Evolutionary conservation across 1,284 basidiomycete genomes (phyloP), one percentile per base, ranked within the genome.

Genomic region (Heliocybe sulcata): DNA sequence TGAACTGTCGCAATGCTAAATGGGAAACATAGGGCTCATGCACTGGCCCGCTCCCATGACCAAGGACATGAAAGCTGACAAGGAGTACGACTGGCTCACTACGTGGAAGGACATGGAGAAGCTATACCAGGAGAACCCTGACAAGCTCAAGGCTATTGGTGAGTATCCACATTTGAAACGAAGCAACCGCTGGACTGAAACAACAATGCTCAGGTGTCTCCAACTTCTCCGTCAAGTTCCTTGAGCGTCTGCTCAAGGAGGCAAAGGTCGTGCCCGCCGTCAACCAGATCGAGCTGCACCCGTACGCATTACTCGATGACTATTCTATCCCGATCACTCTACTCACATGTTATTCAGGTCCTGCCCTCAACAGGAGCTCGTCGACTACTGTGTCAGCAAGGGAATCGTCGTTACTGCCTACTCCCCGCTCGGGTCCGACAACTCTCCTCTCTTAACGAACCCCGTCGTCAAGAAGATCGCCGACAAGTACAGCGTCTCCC

Each of bases 71-170:
- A 73, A 74, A 57, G 70, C 82, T 23, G 79, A 81, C 62, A 80
- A 74, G 66, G 67, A 72, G 63, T 62, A 76, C 57, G 78, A 83
- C 67, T 87, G 83, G 83, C 70, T 83, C 52, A 76, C 92, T 61
- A 89, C 90, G 8, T 95, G 92, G 92, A 82, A 79, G 58, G 72
- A 77, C 57, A 88, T 92, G 82, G 87, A 90, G 69, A 79, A 77
- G 60, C 64, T 90, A 35, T 77, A 82, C 72, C 77, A 81, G 62
- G 77, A 72, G 48, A 65, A 84, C 65, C 82, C 81, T 6, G 76
- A 85, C 25, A 89, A 90, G 70, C 69, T 88, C 61, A 82, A 78
- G 63, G 86, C 87, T 1, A 91, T 92, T 60, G 88, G 86, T 75
- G 61, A 54, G 67, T 61, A 6, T 12, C 4, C n/a, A n/a, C n/a